phyloP scores from a whole-genome alignment of 192 early-diverging fungal genomes.

The Gamsiella multidivaricata region DNA sequence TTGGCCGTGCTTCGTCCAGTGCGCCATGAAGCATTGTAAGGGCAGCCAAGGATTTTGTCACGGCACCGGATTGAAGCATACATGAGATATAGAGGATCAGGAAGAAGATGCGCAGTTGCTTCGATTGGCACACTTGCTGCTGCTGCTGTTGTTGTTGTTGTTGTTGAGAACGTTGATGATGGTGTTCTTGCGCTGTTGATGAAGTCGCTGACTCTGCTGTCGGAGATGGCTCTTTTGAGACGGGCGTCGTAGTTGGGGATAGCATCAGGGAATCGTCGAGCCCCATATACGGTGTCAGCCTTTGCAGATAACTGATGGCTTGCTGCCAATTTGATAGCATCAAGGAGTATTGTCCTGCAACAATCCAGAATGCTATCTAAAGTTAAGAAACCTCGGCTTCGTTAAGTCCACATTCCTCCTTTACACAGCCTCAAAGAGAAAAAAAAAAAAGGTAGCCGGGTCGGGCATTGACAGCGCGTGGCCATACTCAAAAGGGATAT shows the following conservation, averaged over 20 bases:
- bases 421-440: too few relatives aligned
- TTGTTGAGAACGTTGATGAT: background rate
- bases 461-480: background rate
- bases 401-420: too few relatives aligned
- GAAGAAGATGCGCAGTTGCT: conserved; percentile 42
- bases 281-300: conserved; percentile 29
- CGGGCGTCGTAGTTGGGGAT: background rate
- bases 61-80: conserved; percentile 33
- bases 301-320: conserved; percentile 31
- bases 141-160: background rate
- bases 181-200: background rate
- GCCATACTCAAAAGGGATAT: too few relatives aligned
- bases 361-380: conserved; percentile 52
- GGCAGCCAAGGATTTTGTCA: conserved; percentile 18
- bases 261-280: background rate
- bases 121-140: conserved; percentile 19
- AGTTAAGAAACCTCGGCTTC: background rate
- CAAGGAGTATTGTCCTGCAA: conserved; percentile 47
- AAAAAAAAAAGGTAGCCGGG: too few relatives aligned
- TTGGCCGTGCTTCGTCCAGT: conserved; percentile 34
- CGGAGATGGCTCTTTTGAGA: background rate
- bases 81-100: conserved; percentile 39
- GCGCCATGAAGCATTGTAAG: conserved; percentile 17
- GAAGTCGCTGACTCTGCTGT: background rate
- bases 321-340: conserved; percentile 44